Evolutionary conservation across 1,139 yeast genomes (phyloP), one percentile per base, ranked within the genome.

Genomic region (Pichia sp.): DNA sequence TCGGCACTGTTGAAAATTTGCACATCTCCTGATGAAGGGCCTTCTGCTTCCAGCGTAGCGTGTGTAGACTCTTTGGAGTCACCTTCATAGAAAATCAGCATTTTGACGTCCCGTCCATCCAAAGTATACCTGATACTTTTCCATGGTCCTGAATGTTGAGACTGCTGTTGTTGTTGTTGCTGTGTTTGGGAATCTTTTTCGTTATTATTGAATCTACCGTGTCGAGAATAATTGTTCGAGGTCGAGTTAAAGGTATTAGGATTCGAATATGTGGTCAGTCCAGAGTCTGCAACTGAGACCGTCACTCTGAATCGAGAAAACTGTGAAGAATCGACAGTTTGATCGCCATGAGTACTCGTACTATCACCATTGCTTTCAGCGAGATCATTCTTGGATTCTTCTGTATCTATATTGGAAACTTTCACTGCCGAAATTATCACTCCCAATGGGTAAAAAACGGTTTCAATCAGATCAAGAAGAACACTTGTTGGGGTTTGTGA

Each of bases 401-500:
- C 40, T 10, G 34, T 11, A 13, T 41, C 44, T 30, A 10, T 36
- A 15, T 19, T n/a, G 1, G n/a, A 6, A 10, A 50, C 16, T n/a
- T 45, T 30, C 13, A 42, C 30, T 10, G 54, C 31, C 10, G 44
- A 29, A 41, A 42, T 41, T 5, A 58, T 47, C 3, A 43, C 44
- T 11, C 61, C 61, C 36, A 57, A 38, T 5, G 54, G 40, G 43
- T 49, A 48, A 49, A 59, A 57, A 2, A 54, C 50, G 4, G 46
- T 45, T 8, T 42, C 42, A 8, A 54, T 45, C 13, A 57, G n/a
- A 31, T 47, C 34, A 10, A 46, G 13, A 19, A 40, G 40, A 29
- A 40, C n/a, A 5, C 11, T 23, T 4, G 36, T 8, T 6, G 67
- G 62, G 1, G 68, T 62, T 51, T 60, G 62, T 30, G 51, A 56